Evolutionary conservation across 164 flowering plant species (phyloP), one percentile per base, ranked within the genome.

Genomic region (Dillenia turbinata): DNA sequence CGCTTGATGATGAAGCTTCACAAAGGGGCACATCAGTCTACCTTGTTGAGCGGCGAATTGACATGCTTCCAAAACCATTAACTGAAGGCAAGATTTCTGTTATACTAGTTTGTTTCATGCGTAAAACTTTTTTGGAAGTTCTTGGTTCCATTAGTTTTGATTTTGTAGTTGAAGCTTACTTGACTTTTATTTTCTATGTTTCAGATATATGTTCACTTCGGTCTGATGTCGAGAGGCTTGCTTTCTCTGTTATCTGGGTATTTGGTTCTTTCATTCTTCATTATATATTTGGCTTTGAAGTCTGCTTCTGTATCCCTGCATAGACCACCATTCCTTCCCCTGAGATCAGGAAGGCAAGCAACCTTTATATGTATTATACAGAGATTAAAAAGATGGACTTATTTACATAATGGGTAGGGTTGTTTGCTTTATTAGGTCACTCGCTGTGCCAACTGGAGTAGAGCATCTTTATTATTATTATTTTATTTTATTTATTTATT

Each of bases 171-270:
- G 10, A 49, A 17, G 14, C 45, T 65, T 59, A 49, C 8, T 44
- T 11, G 15, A 49, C 1, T 15, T 43, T 47, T 43, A 63, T 9
- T 5, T 46, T 26, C 5, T 49, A 59, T 61, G 59, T 60, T 82
- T 77, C 86, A 95, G 99, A 95, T 75, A 78, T 95, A 58, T 95
- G 99, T 81, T 95, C 99, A 55, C 88, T 95, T 68, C 79, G 97
- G 60, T 75, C 97, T 60, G 97, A 92, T 72, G 97, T 95, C 66
- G 97, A 95, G 75, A 84, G 99, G 76, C 85, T 95, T 58, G 96
- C 97, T 43, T 95, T 95, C 66, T 95, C 99, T 65, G 97, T 95
- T 61, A 87, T 95, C 54, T 95, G 99, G 99, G 99, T 95, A 85
- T 45, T 54, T 69, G 54, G 22, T 74, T 60, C 46, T 40, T 52